Conservation (phyloP, 164 flowering plant genomes). For the Pachysandra terminalis region DNA sequence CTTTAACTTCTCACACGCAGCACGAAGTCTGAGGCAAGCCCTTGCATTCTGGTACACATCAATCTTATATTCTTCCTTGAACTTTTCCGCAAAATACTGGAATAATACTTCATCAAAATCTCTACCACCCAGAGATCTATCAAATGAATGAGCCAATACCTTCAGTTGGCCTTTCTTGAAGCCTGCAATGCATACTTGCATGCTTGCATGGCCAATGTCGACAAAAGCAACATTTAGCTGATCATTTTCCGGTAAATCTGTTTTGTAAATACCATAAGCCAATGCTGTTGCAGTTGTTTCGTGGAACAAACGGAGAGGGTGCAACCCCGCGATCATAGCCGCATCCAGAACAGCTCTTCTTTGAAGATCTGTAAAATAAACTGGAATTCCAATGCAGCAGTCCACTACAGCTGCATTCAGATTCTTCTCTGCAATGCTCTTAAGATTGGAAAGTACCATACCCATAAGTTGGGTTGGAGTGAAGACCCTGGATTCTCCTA, state of each 20-base stretch:
- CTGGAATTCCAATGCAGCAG: slow-evolving; percentile 71
- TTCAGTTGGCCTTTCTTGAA: slow-evolving; percentile 69
- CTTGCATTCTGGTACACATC: slow-evolving; percentile 60
- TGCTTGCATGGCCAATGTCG: slow-evolving; percentile 60
- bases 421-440: slow-evolving; percentile 69
- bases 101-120: slow-evolving; percentile 67
- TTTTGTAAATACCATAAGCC: slow-evolving; percentile 71
- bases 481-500: slow-evolving; percentile 67
- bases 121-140: slow-evolving; percentile 53
- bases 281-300: slow-evolving; percentile 69
- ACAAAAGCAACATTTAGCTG: slow-evolving; percentile 59
- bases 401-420: slow-evolving; percentile 69
- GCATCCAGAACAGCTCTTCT: slow-evolving; percentile 74
- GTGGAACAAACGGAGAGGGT: slow-evolving; percentile 55
- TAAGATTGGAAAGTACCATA: slow-evolving; percentile 80
- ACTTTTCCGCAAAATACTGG: slow-evolving; percentile 54
- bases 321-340: slow-evolving; percentile 65
- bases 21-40: slow-evolving; percentile 58
- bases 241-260: slow-evolving; percentile 60
- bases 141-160: slow-evolving; percentile 51
- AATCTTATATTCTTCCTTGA: slow-evolving; percentile 54
- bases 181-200: slow-evolving; percentile 69
- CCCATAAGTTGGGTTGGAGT: slow-evolving; percentile 85
- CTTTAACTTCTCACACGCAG: slow-evolving; percentile 56
- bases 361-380: slow-evolving; percentile 69